Conservation (phyloP, 352 stramenopile genomes). For the Albugo candida region DNA sequence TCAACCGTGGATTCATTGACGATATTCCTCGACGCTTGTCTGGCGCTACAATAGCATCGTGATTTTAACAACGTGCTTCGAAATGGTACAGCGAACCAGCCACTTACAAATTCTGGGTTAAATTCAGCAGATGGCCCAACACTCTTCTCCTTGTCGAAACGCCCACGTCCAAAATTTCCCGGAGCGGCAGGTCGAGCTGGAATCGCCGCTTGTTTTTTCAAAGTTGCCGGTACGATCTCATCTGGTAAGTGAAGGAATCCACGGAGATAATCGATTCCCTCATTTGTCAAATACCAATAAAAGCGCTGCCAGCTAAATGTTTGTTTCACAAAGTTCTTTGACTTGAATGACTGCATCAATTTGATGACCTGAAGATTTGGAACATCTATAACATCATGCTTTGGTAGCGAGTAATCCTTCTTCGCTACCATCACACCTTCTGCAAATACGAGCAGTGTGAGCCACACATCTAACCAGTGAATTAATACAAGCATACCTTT, state of each 20-base stretch:
- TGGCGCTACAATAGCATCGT: too few species aligned
- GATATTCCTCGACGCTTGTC: too few species aligned
- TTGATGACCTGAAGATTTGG: slow-evolving; percentile 97
- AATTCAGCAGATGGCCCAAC: slow-evolving; percentile 76
- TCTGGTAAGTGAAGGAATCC: slow-evolving; percentile 95
- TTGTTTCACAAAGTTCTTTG: slow-evolving; percentile 92
- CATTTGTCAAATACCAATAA: slow-evolving; percentile 99
- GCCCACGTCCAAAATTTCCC: slow-evolving; percentile 51
- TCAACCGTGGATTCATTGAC: too few species aligned
- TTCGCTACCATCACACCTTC: slow-evolving; percentile 82
- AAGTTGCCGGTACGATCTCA: slow-evolving; percentile 96
- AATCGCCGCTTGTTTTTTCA: slow-evolving; percentile 90
- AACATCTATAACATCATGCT: slow-evolving; percentile 95
- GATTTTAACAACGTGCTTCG: too few species aligned
- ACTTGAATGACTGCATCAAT: slow-evolving; percentile 97
- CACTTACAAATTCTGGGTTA: slow-evolving; percentile 74
- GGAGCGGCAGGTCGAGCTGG: slow-evolving; percentile 61
- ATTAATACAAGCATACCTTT: slow-evolving; percentile 38
- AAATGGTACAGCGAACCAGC: too few species aligned
- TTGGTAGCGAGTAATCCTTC: slow-evolving; percentile 75
- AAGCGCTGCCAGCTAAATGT: slow-evolving; percentile 99
- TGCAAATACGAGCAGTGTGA: slow-evolving; percentile 6
- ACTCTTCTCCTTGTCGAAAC: slow-evolving; percentile 81
- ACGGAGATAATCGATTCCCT: slow-evolving; percentile 98
- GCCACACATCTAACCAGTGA: neutral